Conservation (phyloP, 139 green algal genomes). For the Mesotaenium endlicherianum region DNA sequence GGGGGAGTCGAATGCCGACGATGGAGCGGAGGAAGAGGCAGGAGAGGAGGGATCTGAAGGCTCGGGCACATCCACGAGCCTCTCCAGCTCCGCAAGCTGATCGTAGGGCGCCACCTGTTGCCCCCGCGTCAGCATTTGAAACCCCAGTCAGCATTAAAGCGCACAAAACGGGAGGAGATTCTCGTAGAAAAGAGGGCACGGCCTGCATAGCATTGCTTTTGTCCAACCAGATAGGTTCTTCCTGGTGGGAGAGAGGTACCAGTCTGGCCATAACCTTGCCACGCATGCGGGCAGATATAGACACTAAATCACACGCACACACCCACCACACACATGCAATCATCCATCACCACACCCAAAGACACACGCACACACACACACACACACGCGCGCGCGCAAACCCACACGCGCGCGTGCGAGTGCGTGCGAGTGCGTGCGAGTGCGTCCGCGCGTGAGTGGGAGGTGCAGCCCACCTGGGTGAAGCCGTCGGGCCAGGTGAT, state of each 20-base stretch:
- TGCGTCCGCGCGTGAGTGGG: not conserved
- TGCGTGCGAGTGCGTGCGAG: no score
- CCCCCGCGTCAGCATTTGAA: not conserved
- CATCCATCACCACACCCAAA: not conserved
- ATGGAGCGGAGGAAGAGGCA: no score
- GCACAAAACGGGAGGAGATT: not conserved
- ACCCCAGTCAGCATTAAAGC: not conserved
- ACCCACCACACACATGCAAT: not conserved
- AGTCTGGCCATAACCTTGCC: no score
- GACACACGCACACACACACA: not conserved
- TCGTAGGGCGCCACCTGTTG: conserved; percentile 47
- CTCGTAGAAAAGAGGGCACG: no score
- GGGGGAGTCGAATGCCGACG: no score
- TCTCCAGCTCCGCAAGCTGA: conserved; percentile 44
- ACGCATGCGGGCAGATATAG: no score
- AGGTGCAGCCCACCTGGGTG: conserved; percentile 48
- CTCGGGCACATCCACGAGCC: conserved; percentile 38
- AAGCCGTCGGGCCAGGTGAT: conserved; percentile 64
- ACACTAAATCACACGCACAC: not conserved
- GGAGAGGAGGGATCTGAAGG: no score
- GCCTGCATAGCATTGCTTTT: no score
- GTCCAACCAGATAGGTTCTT: no score
- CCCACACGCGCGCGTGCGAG: not conserved
- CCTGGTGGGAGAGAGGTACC: no score
- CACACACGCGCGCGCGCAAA: not conserved